Base-by-base conservation (phyloP, 768 basidiomycete species). In the Lactarius akahatsu region DNA sequence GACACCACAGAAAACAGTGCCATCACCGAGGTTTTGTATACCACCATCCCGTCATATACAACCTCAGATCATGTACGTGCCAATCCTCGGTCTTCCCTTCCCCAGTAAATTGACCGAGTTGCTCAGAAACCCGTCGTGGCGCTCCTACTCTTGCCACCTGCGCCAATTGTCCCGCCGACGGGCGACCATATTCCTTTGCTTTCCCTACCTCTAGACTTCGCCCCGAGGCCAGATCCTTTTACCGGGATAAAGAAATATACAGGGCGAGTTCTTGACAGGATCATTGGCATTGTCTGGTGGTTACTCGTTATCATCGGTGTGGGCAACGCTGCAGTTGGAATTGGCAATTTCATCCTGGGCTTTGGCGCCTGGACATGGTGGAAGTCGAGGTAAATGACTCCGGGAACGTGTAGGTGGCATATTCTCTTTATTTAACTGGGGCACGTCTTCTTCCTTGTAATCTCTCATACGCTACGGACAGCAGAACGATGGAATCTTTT, bases 111-210 rank as follows among this genome's bases (percentile, higher is more conserved):
- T 70, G 23, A 70, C 62, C 55, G 32, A 9, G 13, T 57, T 64
- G 63, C 59, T 52, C 70, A 92, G 90, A 97, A 97, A 88, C 96
- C 96, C 0, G 83, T 98, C 59, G 86, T 93, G 18, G 82, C 86
- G 36, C 78, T 94, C 43, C 80, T 95, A 15, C 79, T 86, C 32
- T 80, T 94, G 30, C 86, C 88, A 26, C 71, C 81, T 16, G 73
- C 80, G 2, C 60, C 74, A 5, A 32, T 73, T 20, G 67, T 70
- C 8, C 62, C 79, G 5, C 59, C 74, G 8, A 40, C 72, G 2
- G 59, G 74, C 2, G 54, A 73, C 57, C 41, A 71, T 50, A 62
- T 76, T 38, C 85, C 87, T 11, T 66, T 78, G 47, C 77, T 87
- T 61, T 76, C 74, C 62, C 81, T 91, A 28, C 86, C 88, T 10